phyloP scores from a whole-genome alignment of 2,329 filamentous ascomycete species.

The Penicillium sp. region DNA sequence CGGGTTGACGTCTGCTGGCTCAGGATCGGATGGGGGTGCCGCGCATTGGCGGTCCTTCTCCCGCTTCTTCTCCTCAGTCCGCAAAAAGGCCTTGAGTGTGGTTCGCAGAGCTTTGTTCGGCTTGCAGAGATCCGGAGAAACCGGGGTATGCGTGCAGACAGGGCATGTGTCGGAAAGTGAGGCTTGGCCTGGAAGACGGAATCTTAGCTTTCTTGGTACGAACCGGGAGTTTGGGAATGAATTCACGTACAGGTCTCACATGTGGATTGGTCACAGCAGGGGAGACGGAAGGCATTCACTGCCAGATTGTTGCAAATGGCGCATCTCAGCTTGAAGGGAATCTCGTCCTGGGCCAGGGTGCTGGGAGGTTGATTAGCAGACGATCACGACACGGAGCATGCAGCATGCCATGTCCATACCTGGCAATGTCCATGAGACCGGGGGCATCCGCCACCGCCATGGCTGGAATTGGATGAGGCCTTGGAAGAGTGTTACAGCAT shows the following conservation, averaged over 20 bases:
- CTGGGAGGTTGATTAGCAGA: constrained; percentile 46
- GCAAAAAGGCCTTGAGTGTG: constrained; percentile 87
- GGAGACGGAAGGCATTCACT: constrained; percentile 84
- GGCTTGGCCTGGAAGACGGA: constrained; percentile 63
- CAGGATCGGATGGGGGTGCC: constrained; percentile 30
- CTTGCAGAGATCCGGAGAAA: constrained; percentile 83
- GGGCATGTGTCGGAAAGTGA: constrained; percentile 79
- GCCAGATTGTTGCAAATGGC: constrained; percentile 90
- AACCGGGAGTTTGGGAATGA: not conserved
- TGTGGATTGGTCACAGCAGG: constrained; percentile 93
- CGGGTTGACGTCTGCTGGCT: constrained; percentile 24
- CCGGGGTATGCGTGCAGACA: constrained; percentile 87
- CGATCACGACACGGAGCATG: not conserved
- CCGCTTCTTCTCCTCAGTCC: constrained; percentile 87
- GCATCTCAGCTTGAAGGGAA: constrained; percentile 95
- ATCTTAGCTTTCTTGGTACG: not conserved
- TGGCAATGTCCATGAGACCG: constrained; percentile 47
- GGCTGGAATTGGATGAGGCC: constrained; percentile 9
- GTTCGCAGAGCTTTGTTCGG: constrained; percentile 88
- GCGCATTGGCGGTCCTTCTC: constrained; percentile 58
- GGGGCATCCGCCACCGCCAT: constrained; percentile 46
- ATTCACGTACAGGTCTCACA: constrained; percentile 76
- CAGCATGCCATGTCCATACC: constrained; percentile 24
- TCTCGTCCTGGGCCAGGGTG: constrained; percentile 76
- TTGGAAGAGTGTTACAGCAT: not conserved